A percentile compares a stretch with the other conserved stretches of the same genome.
phyloP scores from a whole-genome alignment of 495 filamentous ascomycete species.

The Penicillium psychrofluorescens region DNA sequence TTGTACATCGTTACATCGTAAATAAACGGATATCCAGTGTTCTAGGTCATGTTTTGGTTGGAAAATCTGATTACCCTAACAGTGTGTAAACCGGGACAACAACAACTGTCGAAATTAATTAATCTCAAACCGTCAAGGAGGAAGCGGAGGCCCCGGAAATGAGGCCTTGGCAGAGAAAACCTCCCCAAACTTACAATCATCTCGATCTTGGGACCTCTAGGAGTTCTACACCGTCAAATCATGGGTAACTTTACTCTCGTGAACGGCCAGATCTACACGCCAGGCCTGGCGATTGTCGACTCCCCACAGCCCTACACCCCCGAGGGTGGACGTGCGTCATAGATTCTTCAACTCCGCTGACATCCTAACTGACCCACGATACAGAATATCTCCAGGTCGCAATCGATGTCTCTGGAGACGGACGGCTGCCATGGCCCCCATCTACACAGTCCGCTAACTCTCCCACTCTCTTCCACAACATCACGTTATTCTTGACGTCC shows the following conservation, averaged over 20 bases:
- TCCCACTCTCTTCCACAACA: constrained; percentile 49
- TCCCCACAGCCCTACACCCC: constrained; percentile 61
- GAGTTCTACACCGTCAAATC: neutral
- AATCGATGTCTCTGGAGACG: constrained; percentile 59
- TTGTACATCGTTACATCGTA: no score
- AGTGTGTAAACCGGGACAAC: no score
- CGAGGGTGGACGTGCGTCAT: constrained; percentile 51
- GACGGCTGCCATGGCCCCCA: constrained; percentile 51
- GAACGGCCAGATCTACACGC: constrained; percentile 57
- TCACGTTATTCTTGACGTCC: constrained; percentile 61
- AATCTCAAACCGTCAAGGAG: constrained; percentile 10
- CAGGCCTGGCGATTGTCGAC: constrained; percentile 55
- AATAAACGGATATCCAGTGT: no score
- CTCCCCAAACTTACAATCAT: no score
- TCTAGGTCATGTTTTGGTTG: no score
- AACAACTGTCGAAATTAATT: constrained; percentile 1
- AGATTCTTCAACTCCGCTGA: neutral
- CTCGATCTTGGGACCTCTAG: no score
- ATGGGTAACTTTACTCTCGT: constrained; percentile 42
- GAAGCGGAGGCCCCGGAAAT: constrained; percentile 14
- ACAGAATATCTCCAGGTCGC: constrained; percentile 56
- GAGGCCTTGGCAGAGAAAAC: constrained; percentile 5
- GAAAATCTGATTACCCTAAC: no score
- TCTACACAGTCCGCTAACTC: constrained; percentile 28
- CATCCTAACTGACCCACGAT: neutral